Base-by-base conservation (phyloP, 306 rosid species). In the Clitoria ternatea region DNA sequence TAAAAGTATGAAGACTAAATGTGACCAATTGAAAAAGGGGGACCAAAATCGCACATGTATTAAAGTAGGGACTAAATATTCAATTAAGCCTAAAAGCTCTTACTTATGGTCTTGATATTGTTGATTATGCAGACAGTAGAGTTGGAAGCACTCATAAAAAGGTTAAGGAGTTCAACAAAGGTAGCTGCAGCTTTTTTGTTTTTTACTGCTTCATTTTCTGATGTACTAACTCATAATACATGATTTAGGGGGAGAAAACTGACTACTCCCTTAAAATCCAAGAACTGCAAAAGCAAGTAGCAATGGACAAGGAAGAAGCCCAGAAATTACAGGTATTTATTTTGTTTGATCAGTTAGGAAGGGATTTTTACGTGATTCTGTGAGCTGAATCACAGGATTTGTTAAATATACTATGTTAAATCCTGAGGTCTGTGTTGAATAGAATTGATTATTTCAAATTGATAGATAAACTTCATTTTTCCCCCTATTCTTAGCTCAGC, bases 221-320 rank as follows among this genome's bases (percentile, higher is more conserved):
- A 37, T 55, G 62, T 27, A 56, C 45, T 64, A 68, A 72, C 50
- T 17, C 23, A 14, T 73, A 47, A 7, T 70, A 33, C 39, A 20
- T 57, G 65, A 74, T 80, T 43, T 75, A 92, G 98, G 93, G 96
- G 59, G 98, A 93, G 79, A 90, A 87, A 82, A 85, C 54, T 45
- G 98, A 90, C 86, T 82, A 77, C 79, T 69, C 96, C 10, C 45
- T 61, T 27, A 93, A 93, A 88, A 93, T 93, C 79, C 88, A 33
- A 81, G 98, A 93, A 65, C 84, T 93, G 77, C 94, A 90, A 85
- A 93, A 85, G 84, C 98, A 93, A 80, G 88, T 93, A 63, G 77
- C 96, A 57, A 85, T 93, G 92, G 97, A 93, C 84, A 76, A 73
- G 85, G 98, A 88, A 82, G 98, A 93, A 85, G 93, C 87, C 53